These are phyloP conservation scores for Populus davidiana DNA, from an alignment of 345 rosid genomes.

Conservation along the genomic window DNA sequence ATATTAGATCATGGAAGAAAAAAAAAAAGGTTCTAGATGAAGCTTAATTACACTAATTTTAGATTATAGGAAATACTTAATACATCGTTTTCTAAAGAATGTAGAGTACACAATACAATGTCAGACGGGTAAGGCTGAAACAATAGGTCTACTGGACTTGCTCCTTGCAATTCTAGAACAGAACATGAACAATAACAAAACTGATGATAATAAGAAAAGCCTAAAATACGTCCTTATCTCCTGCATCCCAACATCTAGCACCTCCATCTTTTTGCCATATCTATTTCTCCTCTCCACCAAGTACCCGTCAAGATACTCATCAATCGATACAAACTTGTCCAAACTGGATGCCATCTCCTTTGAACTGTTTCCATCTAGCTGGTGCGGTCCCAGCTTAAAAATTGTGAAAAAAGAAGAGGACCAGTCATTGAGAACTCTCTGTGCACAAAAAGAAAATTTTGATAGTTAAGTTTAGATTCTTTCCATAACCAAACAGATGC, in stretches of 20 bases:
- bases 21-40: neutral
- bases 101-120: neutral
- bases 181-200: conserved; percentile 80
- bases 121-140: conserved; percentile 27
- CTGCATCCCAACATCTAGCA: conserved; percentile 90
- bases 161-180: conserved; percentile 88
- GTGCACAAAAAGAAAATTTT: conserved; percentile 22
- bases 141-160: conserved; percentile 58
- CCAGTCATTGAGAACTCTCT: conserved; percentile 91
- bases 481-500: neutral
- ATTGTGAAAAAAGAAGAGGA: conserved; percentile 74
- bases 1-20: neutral
- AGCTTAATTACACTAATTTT: conserved; percentile 7
- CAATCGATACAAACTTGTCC: conserved; percentile 78
- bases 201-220: conserved; percentile 86
- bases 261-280: conserved; percentile 84
- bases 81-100: conserved; percentile 18
- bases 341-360: conserved; percentile 31
- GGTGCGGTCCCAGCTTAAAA: conserved; percentile 56
- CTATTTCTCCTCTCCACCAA: conserved; percentile 77
- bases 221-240: conserved; percentile 94
- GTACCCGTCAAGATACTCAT: conserved; percentile 88
- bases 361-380: conserved; percentile 36
- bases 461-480: neutral
- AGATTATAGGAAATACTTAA: neutral